Evolutionary conservation across 768 basidiomycete species (phyloP).

Genomic region (Pisolithus microcarpus): DNA sequence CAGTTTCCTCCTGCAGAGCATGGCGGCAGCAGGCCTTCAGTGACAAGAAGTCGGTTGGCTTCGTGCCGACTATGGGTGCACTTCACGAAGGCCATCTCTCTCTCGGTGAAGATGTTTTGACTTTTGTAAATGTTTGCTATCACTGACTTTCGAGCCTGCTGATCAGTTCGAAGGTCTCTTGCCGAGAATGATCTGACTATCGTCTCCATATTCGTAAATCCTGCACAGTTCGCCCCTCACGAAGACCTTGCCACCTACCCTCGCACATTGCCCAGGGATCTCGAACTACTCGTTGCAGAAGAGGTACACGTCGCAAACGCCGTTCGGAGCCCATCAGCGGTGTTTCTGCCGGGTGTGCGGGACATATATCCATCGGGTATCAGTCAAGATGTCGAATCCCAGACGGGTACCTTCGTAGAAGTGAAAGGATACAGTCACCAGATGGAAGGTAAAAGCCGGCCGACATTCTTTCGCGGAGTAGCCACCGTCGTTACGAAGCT

Average conservation of each 20-base stretch:
- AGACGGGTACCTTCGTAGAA: constrained; percentile 87
- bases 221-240: constrained; percentile 92
- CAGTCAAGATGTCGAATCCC: constrained; percentile 60
- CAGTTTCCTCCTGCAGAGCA: constrained; percentile 53
- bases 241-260: constrained; percentile 93
- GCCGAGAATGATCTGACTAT: constrained; percentile 78
- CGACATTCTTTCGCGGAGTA: constrained; percentile 92
- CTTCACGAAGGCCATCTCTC: constrained; percentile 90
- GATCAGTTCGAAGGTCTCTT: constrained; percentile 69
- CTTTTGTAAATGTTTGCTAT: background rate
- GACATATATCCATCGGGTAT: constrained; percentile 96
- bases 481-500: constrained; percentile 93
- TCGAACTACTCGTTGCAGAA: constrained; percentile 48
- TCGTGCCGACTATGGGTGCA: constrained; percentile 98
- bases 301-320: constrained; percentile 21
- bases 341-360: constrained; percentile 71
- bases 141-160: constrained; percentile 1
- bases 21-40: constrained; percentile 69
- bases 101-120: constrained; percentile 55
- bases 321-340: constrained; percentile 47
- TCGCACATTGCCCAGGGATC: constrained; percentile 72
- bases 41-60: constrained; percentile 66
- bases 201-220: constrained; percentile 96
- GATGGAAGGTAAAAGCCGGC: constrained; percentile 86
- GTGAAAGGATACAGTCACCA: constrained; percentile 86